Base-by-base conservation (phyloP, 2,329 filamentous ascomycete species). In the Exophiala lecanii-corni region DNA sequence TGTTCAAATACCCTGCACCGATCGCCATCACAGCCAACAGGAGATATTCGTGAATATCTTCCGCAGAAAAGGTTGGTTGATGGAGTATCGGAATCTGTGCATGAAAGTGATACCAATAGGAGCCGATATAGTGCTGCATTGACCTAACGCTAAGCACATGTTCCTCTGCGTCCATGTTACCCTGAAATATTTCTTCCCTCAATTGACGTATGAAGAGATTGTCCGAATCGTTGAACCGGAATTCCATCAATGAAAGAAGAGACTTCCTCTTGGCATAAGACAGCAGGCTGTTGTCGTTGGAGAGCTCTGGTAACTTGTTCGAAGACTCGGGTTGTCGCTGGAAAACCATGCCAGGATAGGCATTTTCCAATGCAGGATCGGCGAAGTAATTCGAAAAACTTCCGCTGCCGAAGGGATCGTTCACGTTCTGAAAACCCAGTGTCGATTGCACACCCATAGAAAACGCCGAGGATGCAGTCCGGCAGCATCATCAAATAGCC, bases 31-130 rank as follows among this genome's bases (percentile, higher is more conserved):
- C 87, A 5, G 87, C 81, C 21, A 97, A 75, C 12, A 98, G 69
- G 4, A 97, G 73, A 15, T 95, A 71, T 55, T 88, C 89, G 1
- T 88, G 87, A 21, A 86, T 92, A 50, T 81, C 84, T 58, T 94
- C 87, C 0, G 89, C 83, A 4, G 81, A 85, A 64, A 97, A 98
- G 0, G 91, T 96, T 4, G 92, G 89, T 59, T 89, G 87, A 64
- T 98, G 91, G 33, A 97, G 72, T 47, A 98, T 94, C 1, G 91
- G 92, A 53, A 97, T 75, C 62, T 97, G 92, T 40, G 89, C 84
- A 61, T 92, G 92, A 59, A 96, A 94, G 62, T 96, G 85, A 40
- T 85, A 75, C 91, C 91, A 98, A 64, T 92, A 98, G 1, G 89
- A 94, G 9, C 81, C 78, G 53, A 94, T 88, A 59, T 95, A 97